phyloP scores from a whole-genome alignment of 2,329 filamentous ascomycete genomes.

The Ceratocystis diversiconidia region DNA sequence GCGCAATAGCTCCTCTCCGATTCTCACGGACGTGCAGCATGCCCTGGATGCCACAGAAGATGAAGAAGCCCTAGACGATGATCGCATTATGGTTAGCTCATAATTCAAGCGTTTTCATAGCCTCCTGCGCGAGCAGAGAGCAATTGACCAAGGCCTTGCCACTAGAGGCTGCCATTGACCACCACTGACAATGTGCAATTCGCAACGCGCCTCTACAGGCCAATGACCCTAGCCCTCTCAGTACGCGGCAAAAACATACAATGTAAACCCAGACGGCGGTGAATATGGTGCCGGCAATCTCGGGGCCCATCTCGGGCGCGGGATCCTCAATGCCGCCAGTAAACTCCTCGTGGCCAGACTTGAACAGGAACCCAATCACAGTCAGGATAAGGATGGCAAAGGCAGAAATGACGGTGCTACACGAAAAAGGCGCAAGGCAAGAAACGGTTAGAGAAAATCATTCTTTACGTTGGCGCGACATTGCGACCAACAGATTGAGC shows the following conservation, averaged over 20 bases:
- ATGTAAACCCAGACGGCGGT: conserved; percentile 76
- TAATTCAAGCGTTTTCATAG: neutral
- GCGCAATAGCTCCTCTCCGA: conserved; percentile 61
- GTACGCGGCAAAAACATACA: conserved; percentile 41
- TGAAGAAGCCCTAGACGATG: conserved; percentile 56
- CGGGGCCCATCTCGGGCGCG: conserved; percentile 53
- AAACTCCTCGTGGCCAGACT: conserved; percentile 66
- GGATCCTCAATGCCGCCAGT: conserved; percentile 62
- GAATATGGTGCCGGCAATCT: conserved; percentile 74
- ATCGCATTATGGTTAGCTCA: neutral
- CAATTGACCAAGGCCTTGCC: neutral
- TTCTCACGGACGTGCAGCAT: conserved; percentile 72
- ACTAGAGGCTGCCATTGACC: neutral
- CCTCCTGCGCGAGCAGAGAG: neutral
- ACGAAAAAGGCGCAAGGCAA: neutral
- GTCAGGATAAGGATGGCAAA: conserved; percentile 53
- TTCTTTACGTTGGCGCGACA: neutral
- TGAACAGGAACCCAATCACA: conserved; percentile 56
- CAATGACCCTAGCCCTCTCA: neutral
- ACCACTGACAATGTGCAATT: neutral
- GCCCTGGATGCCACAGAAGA: conserved; percentile 85
- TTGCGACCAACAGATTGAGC: neutral
- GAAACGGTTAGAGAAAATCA: neutral
- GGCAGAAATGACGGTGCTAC: conserved; percentile 57
- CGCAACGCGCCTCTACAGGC: neutral